A percentile compares a stretch with the other conserved stretches of the same genome.
Evolutionary conservation across 2,329 filamentous ascomycete genomes (phyloP).

Genomic region (Periconia digitata): DNA sequence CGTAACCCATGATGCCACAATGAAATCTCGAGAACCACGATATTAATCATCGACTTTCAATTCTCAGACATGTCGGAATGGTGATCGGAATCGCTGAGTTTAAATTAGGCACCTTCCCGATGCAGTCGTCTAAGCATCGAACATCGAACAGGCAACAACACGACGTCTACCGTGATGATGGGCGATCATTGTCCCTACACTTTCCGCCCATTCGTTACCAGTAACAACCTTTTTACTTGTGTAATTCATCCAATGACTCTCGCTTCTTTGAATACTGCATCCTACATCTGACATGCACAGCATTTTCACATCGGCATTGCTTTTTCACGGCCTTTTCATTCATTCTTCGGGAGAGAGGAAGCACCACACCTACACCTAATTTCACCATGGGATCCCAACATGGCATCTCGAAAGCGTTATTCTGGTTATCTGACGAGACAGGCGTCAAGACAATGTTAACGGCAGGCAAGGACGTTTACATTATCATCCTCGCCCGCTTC

Average conservation of each 20-base stretch:
- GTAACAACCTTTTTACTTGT: no score
- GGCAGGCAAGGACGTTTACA: slow-evolving; percentile 32
- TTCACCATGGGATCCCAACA: slow-evolving; percentile 15
- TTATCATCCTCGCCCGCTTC: slow-evolving; percentile 40
- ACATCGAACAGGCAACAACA: not conserved
- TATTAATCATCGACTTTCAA: not conserved
- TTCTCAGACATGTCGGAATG: not conserved
- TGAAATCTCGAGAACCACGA: not conserved
- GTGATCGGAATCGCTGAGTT: not conserved
- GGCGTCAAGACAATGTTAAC: slow-evolving; percentile 31
- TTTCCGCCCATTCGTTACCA: not conserved
- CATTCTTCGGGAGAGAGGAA: no score
- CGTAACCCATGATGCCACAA: no score
- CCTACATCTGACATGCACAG: no score
- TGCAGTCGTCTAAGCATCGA: not conserved
- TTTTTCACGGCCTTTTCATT: not conserved
- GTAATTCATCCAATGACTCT: no score
- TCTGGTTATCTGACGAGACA: slow-evolving; percentile 31
- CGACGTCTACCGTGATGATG: not conserved
- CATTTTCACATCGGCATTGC: no score
- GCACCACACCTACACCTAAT: no score
- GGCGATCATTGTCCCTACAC: not conserved
- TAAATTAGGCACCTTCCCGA: not conserved
- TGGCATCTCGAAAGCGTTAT: slow-evolving; percentile 8
- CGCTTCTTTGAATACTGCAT: no score